A percentile compares a stretch with the other conserved stretches of the same genome.
Conservation (phyloP, 305 asterid species). For the Solanum hybrid region DNA sequence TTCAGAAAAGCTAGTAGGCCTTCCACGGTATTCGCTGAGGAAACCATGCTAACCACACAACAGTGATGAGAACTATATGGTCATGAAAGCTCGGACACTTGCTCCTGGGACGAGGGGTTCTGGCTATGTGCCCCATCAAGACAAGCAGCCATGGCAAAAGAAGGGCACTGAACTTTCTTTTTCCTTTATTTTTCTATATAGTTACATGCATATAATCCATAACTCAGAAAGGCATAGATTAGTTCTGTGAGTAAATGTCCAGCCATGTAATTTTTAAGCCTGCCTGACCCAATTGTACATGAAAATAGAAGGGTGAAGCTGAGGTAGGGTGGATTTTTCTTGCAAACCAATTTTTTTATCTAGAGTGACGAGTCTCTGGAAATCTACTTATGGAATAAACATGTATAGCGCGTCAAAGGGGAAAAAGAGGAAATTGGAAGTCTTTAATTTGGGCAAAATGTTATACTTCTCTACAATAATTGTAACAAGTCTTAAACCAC, state of each 20-base stretch:
- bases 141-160: constrained; percentile 3
- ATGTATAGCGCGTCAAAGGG: not conserved
- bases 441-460: not conserved
- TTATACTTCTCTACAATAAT: not conserved
- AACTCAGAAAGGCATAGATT: constrained; percentile 9
- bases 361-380: constrained; percentile 1
- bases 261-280: constrained; percentile 10
- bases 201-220: constrained; percentile 4
- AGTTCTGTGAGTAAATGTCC: constrained; percentile 6
- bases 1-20: not conserved
- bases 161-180: not conserved
- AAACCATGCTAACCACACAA: constrained; percentile 6
- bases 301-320: constrained; percentile 22
- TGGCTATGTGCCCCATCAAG: not conserved
- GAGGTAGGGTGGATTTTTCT: constrained; percentile 12
- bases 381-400: not conserved
- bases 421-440: not conserved
- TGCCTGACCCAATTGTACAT: constrained; percentile 23
- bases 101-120: not conserved
- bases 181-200: constrained; percentile 2
- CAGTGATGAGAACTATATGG: not conserved
- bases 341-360: constrained; percentile 8
- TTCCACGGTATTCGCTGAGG: not conserved
- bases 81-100: not conserved
- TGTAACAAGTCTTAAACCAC: not conserved